Percentiles rank a stretch among this genome's conserved stretches.
Evolutionary conservation across 75 land plant genomes (phyloP).

Genomic region (Gnetum montanum): DNA sequence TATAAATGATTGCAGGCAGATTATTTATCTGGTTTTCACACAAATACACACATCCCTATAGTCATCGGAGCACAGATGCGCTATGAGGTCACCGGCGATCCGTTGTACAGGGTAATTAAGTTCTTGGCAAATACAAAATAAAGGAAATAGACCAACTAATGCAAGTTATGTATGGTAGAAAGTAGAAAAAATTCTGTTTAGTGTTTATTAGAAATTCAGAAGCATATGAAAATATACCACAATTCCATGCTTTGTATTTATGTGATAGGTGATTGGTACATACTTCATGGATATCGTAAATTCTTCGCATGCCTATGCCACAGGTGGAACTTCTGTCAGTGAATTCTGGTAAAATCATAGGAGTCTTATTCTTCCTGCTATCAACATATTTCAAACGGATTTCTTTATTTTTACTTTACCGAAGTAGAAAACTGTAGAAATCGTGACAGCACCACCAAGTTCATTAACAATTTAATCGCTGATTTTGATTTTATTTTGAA

Average conservation of each 20-base stretch:
- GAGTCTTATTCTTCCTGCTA: too few species aligned
- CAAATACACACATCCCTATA: constrained; percentile 92
- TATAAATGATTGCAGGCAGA: constrained; percentile 51
- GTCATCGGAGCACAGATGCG: constrained; percentile 92
- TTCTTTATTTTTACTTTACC: too few species aligned
- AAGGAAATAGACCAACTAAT: not conserved
- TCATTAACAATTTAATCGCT: too few species aligned
- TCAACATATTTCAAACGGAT: too few species aligned
- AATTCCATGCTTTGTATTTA: not conserved
- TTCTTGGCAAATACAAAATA: not conserved
- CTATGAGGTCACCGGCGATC: constrained; percentile 81
- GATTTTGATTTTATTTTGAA: too few species aligned
- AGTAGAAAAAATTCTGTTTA: not conserved
- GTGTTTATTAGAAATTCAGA: not conserved
- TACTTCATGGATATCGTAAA: constrained; percentile 83
- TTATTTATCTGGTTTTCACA: constrained; percentile 73
- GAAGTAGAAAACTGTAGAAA: too few species aligned
- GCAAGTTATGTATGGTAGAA: not conserved
- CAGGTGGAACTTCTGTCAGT: constrained; percentile 82
- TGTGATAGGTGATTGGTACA: constrained; percentile 54
- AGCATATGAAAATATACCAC: not conserved
- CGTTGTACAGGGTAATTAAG: constrained; percentile 64
- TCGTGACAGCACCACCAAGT: too few species aligned
- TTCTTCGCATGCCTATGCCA: constrained; percentile 83
- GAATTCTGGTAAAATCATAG: constrained; percentile 70